Evolutionary conservation across 805 yeast species (phyloP), one percentile per base, ranked within the genome.

Genomic region (Saccharomyces jurei): DNA sequence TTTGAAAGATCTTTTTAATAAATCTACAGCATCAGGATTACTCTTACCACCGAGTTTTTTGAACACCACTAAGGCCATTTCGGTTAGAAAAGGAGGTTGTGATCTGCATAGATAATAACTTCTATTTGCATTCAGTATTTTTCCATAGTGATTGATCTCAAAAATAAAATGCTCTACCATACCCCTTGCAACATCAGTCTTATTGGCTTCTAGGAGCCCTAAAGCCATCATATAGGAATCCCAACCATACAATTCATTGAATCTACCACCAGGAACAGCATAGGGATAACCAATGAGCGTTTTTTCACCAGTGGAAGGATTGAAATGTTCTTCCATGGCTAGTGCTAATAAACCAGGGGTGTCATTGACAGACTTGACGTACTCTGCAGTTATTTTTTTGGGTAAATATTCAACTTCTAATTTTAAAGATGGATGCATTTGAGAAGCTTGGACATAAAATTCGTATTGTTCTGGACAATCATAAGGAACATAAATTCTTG

Each of bases 211-310:
- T 27, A 94, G 68, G 46, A 94, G 75, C 1, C 98, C 99, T 26
- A 90, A 70, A 0, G 94, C 81, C 66, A 86, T 90, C 86, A 94
- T 87, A 66, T 94, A 92, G 1, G 97, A 89, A 69, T 92, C 99
- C 99, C 99, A 92, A 14, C 98, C 99, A 65, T 94, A 92, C 55
- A 90, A 79, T 72, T 92, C 99, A 72, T 94, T 94, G 72, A 92
- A 92, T 59, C 99, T 77, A 25, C 99, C 98, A 17, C 99, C 99
- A 1, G 99, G 99, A 26, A 92, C 98, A 17, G 89, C 87, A 69
- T 92, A 92, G 0, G 96, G 96, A 63, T 79, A 83, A 22, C 90
- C 89, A 44, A 79, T 74, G 49, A 86, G 62, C 13, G 78, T 75
- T 17, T 65, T 67, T 46, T 80, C 79, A 54, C 82, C 80, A 0